Conservation (phyloP, 192 early-diverging fungal genomes). For the Oehlia diaphana region DNA sequence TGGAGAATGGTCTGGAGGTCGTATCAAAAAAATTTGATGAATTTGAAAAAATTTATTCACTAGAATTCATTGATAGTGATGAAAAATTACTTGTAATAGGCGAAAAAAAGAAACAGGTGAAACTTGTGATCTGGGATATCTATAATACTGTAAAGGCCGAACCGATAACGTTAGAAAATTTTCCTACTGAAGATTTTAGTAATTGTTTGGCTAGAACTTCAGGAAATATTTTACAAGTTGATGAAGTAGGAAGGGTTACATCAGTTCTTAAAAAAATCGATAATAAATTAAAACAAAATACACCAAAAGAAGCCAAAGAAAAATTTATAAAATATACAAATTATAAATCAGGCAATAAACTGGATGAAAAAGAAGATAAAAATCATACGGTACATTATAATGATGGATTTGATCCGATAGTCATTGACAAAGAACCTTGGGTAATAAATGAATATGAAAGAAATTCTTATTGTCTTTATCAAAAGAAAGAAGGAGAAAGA, state of each 20-base stretch:
- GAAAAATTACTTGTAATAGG: background rate
- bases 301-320: too few species aligned
- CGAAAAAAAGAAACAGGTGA: background rate
- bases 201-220: background rate
- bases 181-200: background rate
- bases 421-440: background rate
- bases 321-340: too few species aligned
- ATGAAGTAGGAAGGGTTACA: background rate
- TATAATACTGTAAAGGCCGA: background rate
- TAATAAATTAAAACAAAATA: background rate
- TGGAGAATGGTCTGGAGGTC: background rate
- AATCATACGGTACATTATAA: too few species aligned
- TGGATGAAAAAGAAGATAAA: too few species aligned
- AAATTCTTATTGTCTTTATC: background rate
- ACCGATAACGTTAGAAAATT: background rate
- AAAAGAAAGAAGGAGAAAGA: background rate
- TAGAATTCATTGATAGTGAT: background rate
- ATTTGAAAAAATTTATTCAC: background rate
- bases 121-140: background rate
- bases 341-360: too few species aligned
- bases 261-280: background rate
- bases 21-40: background rate
- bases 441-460: background rate
- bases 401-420: background rate
- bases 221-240: background rate